Evolutionary conservation across 106 monocot species (phyloP), one percentile per base, ranked within the genome.

Genomic region (Phalaenopsis aphrodite): DNA sequence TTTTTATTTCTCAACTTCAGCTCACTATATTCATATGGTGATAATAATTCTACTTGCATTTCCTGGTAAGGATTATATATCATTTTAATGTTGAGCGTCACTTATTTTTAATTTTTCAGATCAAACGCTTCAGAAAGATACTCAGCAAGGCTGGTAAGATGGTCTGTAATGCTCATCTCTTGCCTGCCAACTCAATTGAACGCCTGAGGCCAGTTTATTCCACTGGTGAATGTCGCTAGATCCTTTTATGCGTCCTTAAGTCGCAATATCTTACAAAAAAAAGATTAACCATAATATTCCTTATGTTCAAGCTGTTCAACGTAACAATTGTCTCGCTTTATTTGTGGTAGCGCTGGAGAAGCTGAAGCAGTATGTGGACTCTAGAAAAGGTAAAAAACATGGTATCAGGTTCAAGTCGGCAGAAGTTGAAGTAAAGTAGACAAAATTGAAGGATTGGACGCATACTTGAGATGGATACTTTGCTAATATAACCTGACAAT

Each of bases 111-210:
- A 52, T 52, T 12, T 52, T 52, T 52, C 81, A 96, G 96, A 84
- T 88, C 19, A 91, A 88, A 78, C 48, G 72, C 64, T 96, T 96
- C 83, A 86, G 87, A 30, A 88, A 83, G 76, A 85, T 93, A 79
- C 85, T 96, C 58, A 75, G 85, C 52, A 93, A 96, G 75, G 91
- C 87, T 55, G 91, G 82, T 42, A 85, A 81, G 79, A 80, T 78
- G 49, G 84, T 84, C 7, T 93, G 88, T 64, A 80, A 19, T 69
- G 65, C 78, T 76, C 82, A 90, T 58, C 76, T 79, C 76, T 71
- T 93, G 3, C 79, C 87, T 79, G 77, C 84, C 18, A 85, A 86
- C 24, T 79, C 86, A 39, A 21, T 96, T 78, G 87, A 96, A 81
- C 61, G 56, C 58, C 85, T 88, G 69, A 81, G 83, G 56, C 88